Base-by-base conservation (phyloP, 805 yeast genomes). In the Jamesozyma gamospora region DNA sequence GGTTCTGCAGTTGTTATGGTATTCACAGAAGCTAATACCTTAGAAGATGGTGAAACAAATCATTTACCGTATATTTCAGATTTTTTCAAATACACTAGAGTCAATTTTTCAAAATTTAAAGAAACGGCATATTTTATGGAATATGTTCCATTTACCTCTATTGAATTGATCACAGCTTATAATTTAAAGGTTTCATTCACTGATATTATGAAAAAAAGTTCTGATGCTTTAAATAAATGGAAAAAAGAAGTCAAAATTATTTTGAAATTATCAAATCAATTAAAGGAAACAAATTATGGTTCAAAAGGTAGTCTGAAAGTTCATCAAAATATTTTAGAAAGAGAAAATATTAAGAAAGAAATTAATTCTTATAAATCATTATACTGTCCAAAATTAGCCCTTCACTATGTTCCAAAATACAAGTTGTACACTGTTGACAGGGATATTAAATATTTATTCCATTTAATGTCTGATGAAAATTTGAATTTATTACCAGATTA, bases 401-500 rank as follows among this genome's bases (percentile, higher is more conserved):
- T 48, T 6, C 74, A 73, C 39, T 77, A 63, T 48, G 42, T 56
- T 8, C 70, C 68, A 30, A 55, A 76, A 17, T 66, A 72, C 32
- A 63, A 67, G 34, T 74, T 70, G 44, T 66, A 67, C 40, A 42
- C 54, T 24, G 54, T 82, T 17, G 66, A 70, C 41, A 52, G 58
- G 12, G 68, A 77, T 42, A 78, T 88, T 17, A 71, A 64, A 10
- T 59, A 69, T 0, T 58, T 85, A 50, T 75, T 75, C 49, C 68
- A 71, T 35, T 64, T 81, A 35, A 72, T 87, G 47, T 80, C 94
- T 1, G 94, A 85, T 43, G 95, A 88, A 50, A 92, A 88, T 52
- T 65, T 92, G 52, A 95, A 85, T 48, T 66, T 92, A 34, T 67
- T 92, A 28, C 97, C 98, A 0, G 96, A 92, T 56, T 92, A 92